phyloP scores from a whole-genome alignment of 352 stramenopile species.

The Phytophthora kernoviae region DNA sequence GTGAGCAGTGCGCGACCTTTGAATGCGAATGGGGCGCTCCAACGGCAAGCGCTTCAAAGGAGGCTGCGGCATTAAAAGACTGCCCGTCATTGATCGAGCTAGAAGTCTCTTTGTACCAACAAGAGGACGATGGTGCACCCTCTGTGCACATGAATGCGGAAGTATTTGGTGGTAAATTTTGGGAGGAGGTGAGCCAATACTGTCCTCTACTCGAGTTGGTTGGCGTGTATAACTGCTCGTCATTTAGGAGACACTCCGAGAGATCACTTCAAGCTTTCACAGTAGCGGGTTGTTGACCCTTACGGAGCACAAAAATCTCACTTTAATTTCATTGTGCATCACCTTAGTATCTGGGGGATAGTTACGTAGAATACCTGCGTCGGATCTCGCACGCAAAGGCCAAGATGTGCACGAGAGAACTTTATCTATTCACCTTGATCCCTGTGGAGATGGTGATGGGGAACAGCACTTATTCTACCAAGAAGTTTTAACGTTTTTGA shows the following conservation, averaged over 20 bases:
- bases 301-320: conserved; percentile 32
- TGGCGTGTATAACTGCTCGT: conserved; percentile 30
- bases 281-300: conserved; percentile 29
- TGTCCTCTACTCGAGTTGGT: conserved; percentile 40
- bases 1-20: conserved; percentile 30
- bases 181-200: conserved; percentile 12
- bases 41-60: conserved; percentile 40
- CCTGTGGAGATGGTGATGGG: conserved; percentile 27
- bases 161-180: conserved; percentile 52
- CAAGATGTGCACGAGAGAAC: conserved; percentile 18
- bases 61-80: conserved; percentile 28
- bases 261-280: conserved; percentile 40
- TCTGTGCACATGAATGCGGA: conserved; percentile 24
- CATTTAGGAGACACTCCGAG: conserved; percentile 28
- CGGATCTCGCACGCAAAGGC: conserved; percentile 20
- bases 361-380: conserved; percentile 44
- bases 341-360: conserved; percentile 41
- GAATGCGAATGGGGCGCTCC: conserved; percentile 36
- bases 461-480: conserved; percentile 36
- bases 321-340: conserved; percentile 30
- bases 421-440: conserved; percentile 33
- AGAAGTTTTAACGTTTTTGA: conserved; percentile 34
- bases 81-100: conserved; percentile 42
- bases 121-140: conserved; percentile 29
- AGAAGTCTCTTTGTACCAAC: conserved; percentile 44